A percentile compares a stretch with the other conserved stretches of the same genome.
phyloP scores from a whole-genome alignment of 148 eudicot species.

The Rheum nobile region DNA sequence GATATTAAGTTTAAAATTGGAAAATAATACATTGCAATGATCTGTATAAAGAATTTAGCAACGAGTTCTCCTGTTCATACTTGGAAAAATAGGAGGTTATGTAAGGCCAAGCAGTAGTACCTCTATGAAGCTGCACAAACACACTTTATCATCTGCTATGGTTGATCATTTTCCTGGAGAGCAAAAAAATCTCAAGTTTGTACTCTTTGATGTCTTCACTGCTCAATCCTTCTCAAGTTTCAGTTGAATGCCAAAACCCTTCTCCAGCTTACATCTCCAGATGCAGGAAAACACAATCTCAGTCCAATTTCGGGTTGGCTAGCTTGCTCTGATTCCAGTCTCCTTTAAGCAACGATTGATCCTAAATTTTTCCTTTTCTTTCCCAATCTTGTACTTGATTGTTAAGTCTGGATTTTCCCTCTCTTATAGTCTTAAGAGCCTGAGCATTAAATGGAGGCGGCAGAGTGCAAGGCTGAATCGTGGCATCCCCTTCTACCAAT shows the following conservation, averaged over 20 bases:
- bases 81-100: not conserved
- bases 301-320: not conserved
- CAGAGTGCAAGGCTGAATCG: slow-evolving; percentile 33
- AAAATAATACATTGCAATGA: not conserved
- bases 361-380: not conserved
- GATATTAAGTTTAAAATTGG: not conserved
- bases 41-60: not conserved
- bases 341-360: not conserved
- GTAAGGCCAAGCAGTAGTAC: not conserved
- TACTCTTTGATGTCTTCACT: not conserved
- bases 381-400: slow-evolving; percentile 36
- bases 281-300: too few relatives aligned
- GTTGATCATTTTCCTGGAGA: too few relatives aligned
- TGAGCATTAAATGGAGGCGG: slow-evolving; percentile 25
- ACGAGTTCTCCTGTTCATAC: not conserved
- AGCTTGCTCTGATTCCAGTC: not conserved
- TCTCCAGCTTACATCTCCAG: too few relatives aligned
- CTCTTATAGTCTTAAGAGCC: slow-evolving; percentile 15
- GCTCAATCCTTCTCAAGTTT: not conserved
- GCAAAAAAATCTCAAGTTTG: not conserved
- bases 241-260: not conserved
- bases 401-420: slow-evolving; percentile 22
- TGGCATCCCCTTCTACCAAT: slow-evolving; percentile 21
- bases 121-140: not conserved
- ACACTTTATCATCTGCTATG: too few relatives aligned